phyloP scores from a whole-genome alignment of 2,329 filamentous ascomycete species.

The Hirsutella rhossiliensis region DNA sequence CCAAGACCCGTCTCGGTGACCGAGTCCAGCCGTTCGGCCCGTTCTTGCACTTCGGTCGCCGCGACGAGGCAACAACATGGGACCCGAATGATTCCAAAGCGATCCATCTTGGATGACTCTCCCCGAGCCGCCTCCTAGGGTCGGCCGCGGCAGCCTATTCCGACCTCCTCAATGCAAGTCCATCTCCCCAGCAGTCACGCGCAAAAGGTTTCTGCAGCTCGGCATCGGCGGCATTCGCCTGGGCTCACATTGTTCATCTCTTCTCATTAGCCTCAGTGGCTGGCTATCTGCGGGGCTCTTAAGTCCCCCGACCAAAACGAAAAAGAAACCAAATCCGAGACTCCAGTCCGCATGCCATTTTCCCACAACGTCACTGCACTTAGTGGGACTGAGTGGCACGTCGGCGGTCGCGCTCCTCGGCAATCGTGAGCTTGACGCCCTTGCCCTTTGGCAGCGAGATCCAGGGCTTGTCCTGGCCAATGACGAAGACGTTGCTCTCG shows the following conservation, averaged over 20 bases:
- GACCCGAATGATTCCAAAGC: too few relatives aligned
- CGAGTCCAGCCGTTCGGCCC: too few relatives aligned
- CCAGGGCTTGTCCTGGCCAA: conserved; percentile 98
- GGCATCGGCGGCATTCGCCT: not conserved
- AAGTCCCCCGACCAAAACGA: conserved; percentile 16
- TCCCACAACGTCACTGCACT: conserved; percentile 14
- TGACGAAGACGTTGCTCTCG: conserved; percentile 99
- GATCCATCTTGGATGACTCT: too few relatives aligned
- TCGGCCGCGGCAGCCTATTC: too few relatives aligned
- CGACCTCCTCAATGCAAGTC: not conserved
- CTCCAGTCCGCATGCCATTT: conserved; percentile 26
- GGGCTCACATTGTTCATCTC: conserved; percentile 16
- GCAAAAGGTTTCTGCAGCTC: not conserved
- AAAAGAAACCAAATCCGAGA: conserved; percentile 25
- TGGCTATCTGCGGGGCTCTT: conserved; percentile 21
- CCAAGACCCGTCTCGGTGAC: too few relatives aligned
- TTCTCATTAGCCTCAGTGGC: conserved; percentile 22
- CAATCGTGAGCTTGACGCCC: conserved; percentile 99
- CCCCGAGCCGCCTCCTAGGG: too few relatives aligned
- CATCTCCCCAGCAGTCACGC: not conserved
- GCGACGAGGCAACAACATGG: too few relatives aligned
- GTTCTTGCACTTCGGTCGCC: too few relatives aligned
- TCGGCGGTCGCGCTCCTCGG: conserved; percentile 97
- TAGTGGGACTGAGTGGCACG: conserved; percentile 54
- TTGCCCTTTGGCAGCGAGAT: conserved; percentile 99